A percentile compares a stretch with the other conserved stretches of the same genome.
Evolutionary conservation across 495 filamentous ascomycete species (phyloP).

Genomic region (Thermochaetoides thermophila): DNA sequence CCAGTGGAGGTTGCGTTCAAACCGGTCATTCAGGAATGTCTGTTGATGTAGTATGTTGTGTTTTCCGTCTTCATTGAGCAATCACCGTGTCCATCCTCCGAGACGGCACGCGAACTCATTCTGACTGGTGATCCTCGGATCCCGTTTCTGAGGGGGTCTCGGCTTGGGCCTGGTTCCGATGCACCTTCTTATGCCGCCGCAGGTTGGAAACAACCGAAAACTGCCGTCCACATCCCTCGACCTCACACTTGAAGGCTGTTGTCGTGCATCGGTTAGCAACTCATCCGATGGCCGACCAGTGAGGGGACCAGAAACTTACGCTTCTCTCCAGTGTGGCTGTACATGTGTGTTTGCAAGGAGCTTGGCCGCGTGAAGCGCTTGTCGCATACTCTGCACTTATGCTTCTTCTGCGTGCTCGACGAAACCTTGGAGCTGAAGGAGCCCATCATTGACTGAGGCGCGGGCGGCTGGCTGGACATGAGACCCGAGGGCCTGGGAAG

Average conservation of each 20-base stretch:
- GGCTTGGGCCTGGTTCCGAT: slow-evolving; percentile 50
- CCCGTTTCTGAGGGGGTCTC: slow-evolving; percentile 44
- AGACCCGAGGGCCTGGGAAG: slow-evolving; percentile 65
- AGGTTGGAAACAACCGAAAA: slow-evolving; percentile 98
- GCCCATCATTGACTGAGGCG: slow-evolving; percentile 94
- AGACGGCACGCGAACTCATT: no score
- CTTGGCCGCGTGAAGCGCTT: slow-evolving; percentile 96
- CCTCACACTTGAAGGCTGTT: slow-evolving; percentile 88
- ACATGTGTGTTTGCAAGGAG: slow-evolving; percentile 96
- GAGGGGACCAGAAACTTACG: no score
- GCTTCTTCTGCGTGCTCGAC: slow-evolving; percentile 95
- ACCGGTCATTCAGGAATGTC: no score
- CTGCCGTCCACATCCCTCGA: slow-evolving; percentile 87
- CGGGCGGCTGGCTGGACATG: slow-evolving; percentile 56
- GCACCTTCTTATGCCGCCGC: slow-evolving; percentile 88
- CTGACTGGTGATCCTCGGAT: slow-evolving; percentile 35
- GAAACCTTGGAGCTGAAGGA: slow-evolving; percentile 97
- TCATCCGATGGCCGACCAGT: no score
- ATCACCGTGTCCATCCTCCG: no score
- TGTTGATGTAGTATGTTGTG: no score
- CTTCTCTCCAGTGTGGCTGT: slow-evolving; percentile 97
- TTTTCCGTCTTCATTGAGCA: no score
- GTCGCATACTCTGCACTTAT: slow-evolving; percentile 99
- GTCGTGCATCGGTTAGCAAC: no score
- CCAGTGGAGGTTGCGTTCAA: no score